Evolutionary conservation across 2,329 filamentous ascomycete genomes (phyloP).

Genomic region (Aulographum hederae): DNA sequence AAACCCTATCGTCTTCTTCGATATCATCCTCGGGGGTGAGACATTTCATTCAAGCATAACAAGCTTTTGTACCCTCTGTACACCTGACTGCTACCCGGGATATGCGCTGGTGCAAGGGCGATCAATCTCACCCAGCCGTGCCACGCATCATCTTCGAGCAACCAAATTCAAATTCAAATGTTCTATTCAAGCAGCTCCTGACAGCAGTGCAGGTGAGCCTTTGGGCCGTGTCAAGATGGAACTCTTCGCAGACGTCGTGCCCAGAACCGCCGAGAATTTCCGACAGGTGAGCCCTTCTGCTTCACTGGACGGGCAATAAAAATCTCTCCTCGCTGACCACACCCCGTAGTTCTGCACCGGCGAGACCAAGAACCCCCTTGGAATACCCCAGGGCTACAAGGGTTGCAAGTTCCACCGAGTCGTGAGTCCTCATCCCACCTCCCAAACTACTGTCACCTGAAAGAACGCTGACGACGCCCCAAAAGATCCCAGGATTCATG

Average conservation of each 20-base stretch:
- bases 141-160: too few species aligned
- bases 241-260: constrained; percentile 69
- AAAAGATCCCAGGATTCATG: constrained; percentile 92
- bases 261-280: constrained; percentile 90
- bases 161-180: too few species aligned
- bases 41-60: too few species aligned
- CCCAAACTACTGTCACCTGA: too few species aligned
- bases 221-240: constrained; percentile 80
- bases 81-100: too few species aligned
- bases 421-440: constrained; percentile 31
- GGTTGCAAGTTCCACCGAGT: constrained; percentile 87
- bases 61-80: too few species aligned
- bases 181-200: too few species aligned
- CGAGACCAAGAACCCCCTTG: constrained; percentile 62
- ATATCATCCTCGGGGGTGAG: constrained; percentile 61
- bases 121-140: too few species aligned
- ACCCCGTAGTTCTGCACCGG: constrained; percentile 78
- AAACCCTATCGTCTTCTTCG: constrained; percentile 50
- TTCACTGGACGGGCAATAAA: neutral
- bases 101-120: too few species aligned
- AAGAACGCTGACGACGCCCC: too few species aligned
- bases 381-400: constrained; percentile 82
- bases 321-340: neutral
- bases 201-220: constrained; percentile 66
- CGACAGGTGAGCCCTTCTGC: constrained; percentile 50